These are phyloP conservation scores for Trypethelium eluteriae DNA, from an alignment of 495 filamentous ascomycete genomes.

Conservation along the genomic window DNA sequence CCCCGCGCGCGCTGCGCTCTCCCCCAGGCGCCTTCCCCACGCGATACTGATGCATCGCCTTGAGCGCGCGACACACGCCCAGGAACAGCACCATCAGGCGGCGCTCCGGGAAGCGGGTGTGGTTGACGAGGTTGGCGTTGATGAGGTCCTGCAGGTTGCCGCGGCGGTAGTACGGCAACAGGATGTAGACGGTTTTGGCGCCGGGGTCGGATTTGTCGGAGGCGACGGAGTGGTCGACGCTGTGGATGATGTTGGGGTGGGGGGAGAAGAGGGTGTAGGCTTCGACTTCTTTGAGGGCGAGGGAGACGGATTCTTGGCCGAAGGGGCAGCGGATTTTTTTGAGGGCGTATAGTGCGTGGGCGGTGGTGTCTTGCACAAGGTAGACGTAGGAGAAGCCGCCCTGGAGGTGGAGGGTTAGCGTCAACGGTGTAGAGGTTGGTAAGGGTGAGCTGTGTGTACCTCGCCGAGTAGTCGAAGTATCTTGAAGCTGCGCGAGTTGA, in stretches of 20 bases:
- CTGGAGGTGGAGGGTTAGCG: conserved; percentile 35
- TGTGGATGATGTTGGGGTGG: conserved; percentile 80
- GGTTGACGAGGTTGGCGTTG: conserved; percentile 96
- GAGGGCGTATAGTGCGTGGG: conserved; percentile 76
- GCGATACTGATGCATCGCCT: conserved; percentile 82
- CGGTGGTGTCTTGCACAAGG: conserved; percentile 82
- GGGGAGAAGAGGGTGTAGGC: conserved; percentile 83
- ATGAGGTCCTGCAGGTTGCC: conserved; percentile 97
- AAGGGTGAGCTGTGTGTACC: conserved; percentile 39
- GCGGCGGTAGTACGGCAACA: conserved; percentile 87
- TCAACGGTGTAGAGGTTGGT: conserved; percentile 13
- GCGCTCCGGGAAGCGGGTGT: conserved; percentile 84
- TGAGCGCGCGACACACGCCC: conserved; percentile 80
- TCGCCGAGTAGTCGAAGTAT: conserved; percentile 87
- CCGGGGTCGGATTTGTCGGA: conserved; percentile 54
- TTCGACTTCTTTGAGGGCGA: conserved; percentile 93
- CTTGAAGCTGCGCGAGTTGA: conserved; percentile 93
- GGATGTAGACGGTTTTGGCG: conserved; percentile 90
- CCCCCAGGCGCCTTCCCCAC: conserved; percentile 51
- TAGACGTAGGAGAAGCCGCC: conserved; percentile 98
- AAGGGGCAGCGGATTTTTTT: conserved; percentile 99
- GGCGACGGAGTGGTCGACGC: conserved; percentile 71
- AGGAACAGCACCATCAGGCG: conserved; percentile 82
- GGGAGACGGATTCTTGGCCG: conserved; percentile 87
- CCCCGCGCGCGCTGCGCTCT: conserved; percentile 47